phyloP scores from a whole-genome alignment of 306 rosid genomes.

The Casuarina cunninghamiana region DNA sequence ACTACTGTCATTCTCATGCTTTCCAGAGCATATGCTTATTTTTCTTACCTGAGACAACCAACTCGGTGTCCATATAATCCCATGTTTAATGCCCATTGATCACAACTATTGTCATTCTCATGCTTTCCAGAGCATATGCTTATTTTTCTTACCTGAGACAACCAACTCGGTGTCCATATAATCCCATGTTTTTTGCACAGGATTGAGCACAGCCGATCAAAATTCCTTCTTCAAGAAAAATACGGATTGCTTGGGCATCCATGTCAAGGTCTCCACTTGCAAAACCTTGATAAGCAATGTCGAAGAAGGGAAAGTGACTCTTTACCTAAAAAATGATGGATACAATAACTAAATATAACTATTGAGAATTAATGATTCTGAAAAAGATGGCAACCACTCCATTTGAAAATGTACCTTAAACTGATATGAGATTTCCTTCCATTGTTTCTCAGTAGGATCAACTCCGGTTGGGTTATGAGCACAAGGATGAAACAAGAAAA shows the following conservation, averaged over 20 bases:
- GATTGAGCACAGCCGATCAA: conserved; percentile 44
- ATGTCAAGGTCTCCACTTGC: conserved; percentile 43
- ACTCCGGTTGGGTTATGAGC: conserved; percentile 51
- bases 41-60: conserved; percentile 39
- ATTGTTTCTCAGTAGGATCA: conserved; percentile 40
- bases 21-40: neutral
- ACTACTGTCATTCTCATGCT: neutral
- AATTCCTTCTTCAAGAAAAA: conserved; percentile 40
- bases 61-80: conserved; percentile 44
- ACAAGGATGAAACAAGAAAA: conserved; percentile 45
- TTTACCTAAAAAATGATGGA: conserved; percentile 28
- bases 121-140: neutral
- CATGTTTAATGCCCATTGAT: conserved; percentile 28
- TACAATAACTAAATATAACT: neutral
- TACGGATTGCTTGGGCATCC: conserved; percentile 37
- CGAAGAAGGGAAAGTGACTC: conserved; percentile 45
- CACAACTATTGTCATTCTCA: neutral
- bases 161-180: conserved; percentile 43
- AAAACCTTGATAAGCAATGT: conserved; percentile 49
- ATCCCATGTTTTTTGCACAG: conserved; percentile 46
- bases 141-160: conserved; percentile 35
- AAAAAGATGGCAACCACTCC: neutral
- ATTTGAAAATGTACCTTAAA: conserved; percentile 29
- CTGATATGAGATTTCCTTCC: conserved; percentile 38
- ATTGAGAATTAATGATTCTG: neutral